Evolutionary conservation across 257 asterid genomes (phyloP).

Genomic region (Schizonepeta tenuifolia): DNA sequence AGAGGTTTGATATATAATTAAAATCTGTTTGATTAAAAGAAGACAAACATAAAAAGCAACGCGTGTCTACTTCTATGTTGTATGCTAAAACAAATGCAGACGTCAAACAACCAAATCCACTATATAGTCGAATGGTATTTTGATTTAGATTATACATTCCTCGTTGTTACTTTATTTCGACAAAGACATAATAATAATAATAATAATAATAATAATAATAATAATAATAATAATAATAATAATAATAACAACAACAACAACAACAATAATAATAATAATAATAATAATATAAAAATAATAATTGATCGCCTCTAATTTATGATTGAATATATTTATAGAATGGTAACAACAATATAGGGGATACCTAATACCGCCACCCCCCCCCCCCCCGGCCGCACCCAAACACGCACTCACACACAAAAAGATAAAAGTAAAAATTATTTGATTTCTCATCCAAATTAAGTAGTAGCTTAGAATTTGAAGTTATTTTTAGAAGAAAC

Average conservation of each 20-base stretch:
- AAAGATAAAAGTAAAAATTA: too few relatives aligned
- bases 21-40: not conserved
- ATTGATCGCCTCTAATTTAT: not conserved
- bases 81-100: not conserved
- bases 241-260: too few relatives aligned
- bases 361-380: not conserved
- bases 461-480: not conserved
- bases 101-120: conserved; percentile 14
- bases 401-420: too few relatives aligned
- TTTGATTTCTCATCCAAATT: not conserved
- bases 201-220: too few relatives aligned
- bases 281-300: too few relatives aligned
- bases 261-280: too few relatives aligned
- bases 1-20: not conserved
- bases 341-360: not conserved
- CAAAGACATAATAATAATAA: not conserved
- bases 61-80: not conserved
- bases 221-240: too few relatives aligned
- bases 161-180: too few relatives aligned
- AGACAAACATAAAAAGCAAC: not conserved
- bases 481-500: not conserved
- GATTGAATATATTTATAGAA: not conserved
- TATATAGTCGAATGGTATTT: too few relatives aligned
- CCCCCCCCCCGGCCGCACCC: too few relatives aligned
- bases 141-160: too few relatives aligned